Evolutionary conservation across 257 asterid species (phyloP), one percentile per base, ranked within the genome.

Genomic region (Solanum phureja): DNA sequence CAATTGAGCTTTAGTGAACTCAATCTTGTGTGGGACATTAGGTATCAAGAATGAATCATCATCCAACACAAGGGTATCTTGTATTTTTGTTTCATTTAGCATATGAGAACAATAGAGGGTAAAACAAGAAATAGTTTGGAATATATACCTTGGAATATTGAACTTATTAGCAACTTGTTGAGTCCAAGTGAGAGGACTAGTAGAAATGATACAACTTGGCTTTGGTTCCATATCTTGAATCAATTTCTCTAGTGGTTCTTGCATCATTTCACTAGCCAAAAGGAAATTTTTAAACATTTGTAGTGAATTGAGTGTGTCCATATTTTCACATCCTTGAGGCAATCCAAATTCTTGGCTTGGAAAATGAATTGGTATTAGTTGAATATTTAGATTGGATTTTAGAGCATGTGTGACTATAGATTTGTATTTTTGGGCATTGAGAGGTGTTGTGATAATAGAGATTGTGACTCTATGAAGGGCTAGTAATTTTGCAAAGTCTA

Each of bases 91-190:
- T 7, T 56, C 10, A 37, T 86, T 31, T n/a, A 93, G 4, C 7
- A 73, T 90, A 12, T 49, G 74, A 0, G 92, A 86, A 11, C 97
- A 93, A 18, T 89, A 27, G 11, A 88, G 83, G 14, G 95, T 90
- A 89, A 95, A 95, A 84, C 96, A 93, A 23, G 95, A 95, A 12
- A 91, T 66, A 1, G 98, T 93, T 38, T 93, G 95, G 72, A 94
- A 94, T 11, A 92, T 62, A 27, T 93, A 69, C 86, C 94, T 89
- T 6, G 96, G 96, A 44, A 94, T 91, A 3, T 83, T 52, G 82
- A 89, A 87, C 6, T 75, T 90, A 9, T 81, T 56, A 16, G 92
- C 94, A 21, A 91, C 81, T 19, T 86, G 83, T 27, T 88, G 81
- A 1, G 92, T 88, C 96, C 96, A 92, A 13, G 90, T 87, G 33